These are phyloP conservation scores for Hyaloscypha hepaticicola DNA, from an alignment of 495 filamentous ascomycete genomes.

Conservation along the genomic window DNA sequence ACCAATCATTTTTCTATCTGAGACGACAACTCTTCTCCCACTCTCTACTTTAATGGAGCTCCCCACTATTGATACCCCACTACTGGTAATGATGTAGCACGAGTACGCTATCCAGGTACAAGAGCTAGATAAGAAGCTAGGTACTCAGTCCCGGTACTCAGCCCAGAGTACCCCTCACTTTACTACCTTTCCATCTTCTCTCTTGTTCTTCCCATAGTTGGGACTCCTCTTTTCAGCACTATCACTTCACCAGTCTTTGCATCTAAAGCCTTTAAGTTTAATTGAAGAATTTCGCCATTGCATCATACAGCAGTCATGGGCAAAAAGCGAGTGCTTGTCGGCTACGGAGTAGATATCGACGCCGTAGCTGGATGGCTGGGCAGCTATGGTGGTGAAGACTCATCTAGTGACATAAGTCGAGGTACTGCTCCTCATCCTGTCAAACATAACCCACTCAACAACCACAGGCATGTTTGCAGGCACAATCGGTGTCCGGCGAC, in stretches of 20 bases:
- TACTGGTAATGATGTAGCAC: slow-evolving; percentile 13
- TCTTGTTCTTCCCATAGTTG: background rate
- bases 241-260: background rate
- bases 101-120: slow-evolving; percentile 7
- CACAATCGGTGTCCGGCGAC: slow-evolving; percentile 65
- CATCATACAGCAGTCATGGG: slow-evolving; percentile 43
- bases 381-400: slow-evolving; percentile 71
- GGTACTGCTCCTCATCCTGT: slow-evolving; percentile 37
- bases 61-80: slow-evolving; percentile 21
- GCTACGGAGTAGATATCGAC: slow-evolving; percentile 61
- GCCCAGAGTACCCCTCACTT: slow-evolving; percentile 20
- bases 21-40: background rate
- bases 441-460: background rate
- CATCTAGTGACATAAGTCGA: slow-evolving; percentile 64
- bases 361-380: slow-evolving; percentile 73
- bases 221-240: background rate
- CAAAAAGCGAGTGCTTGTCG: slow-evolving; percentile 59
- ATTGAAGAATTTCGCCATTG: background rate
- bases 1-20: background rate
- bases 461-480: slow-evolving; percentile 65
- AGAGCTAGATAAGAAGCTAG: slow-evolving; percentile 14
- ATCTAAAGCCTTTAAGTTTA: background rate
- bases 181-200: slow-evolving; percentile 2
- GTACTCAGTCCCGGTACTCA: no score
- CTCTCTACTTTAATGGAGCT: background rate